A percentile compares a stretch with the other conserved stretches of the same genome.
Conservation (phyloP, 192 early-diverging fungal species). For the Backusella circina region DNA sequence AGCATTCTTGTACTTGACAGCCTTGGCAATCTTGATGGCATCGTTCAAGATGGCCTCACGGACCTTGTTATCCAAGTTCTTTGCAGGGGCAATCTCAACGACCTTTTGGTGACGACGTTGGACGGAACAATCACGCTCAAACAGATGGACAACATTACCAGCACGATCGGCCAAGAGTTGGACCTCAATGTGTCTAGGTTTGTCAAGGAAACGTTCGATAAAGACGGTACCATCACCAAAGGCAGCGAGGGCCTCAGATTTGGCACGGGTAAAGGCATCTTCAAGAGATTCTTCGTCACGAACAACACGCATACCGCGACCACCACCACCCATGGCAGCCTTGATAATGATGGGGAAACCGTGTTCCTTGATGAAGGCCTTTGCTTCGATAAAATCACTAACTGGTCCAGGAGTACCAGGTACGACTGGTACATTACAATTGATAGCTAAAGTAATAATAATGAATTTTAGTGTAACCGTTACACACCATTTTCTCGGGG, state of each 20-base stretch:
- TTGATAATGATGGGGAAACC: conserved; percentile 97
- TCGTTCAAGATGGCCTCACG: conserved; percentile 81
- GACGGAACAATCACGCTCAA: conserved; percentile 96
- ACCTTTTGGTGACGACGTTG: conserved; percentile 98
- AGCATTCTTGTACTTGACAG: conserved; percentile 90
- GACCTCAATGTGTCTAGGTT: conserved; percentile 95
- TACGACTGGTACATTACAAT: conserved; percentile 85
- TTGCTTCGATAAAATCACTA: conserved; percentile 56
- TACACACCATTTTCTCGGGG: background rate
- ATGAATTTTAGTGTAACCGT: background rate
- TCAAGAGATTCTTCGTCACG: conserved; percentile 67
- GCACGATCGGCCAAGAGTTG: conserved; percentile 85
- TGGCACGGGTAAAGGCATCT: conserved; percentile 78
- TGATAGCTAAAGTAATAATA: conserved; percentile 52
- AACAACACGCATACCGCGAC: conserved; percentile 95
- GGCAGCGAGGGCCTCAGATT: conserved; percentile 83
- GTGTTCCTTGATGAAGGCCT: conserved; percentile 71
- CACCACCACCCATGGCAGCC: conserved; percentile 95
- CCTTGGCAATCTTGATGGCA: conserved; percentile 88
- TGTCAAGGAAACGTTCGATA: conserved; percentile 89
- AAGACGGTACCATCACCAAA: conserved; percentile 98
- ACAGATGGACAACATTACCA: conserved; percentile 89
- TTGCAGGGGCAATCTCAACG: conserved; percentile 87
- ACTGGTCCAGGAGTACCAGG: conserved; percentile 92
- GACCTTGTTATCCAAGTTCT: conserved; percentile 59